Conservation (phyloP, 805 yeast species). For the Naumovozyma dairenensis region DNA sequence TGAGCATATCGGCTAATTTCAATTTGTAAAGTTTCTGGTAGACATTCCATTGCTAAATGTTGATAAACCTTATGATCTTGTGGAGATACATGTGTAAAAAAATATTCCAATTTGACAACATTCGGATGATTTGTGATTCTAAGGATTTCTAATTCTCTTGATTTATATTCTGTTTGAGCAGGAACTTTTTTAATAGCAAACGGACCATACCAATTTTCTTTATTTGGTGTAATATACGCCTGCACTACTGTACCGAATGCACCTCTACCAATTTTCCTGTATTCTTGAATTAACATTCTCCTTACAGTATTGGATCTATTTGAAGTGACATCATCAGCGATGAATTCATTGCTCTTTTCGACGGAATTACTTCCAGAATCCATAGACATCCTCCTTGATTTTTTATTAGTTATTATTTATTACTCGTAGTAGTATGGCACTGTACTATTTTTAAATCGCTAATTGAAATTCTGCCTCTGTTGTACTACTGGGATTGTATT, state of each 20-base stretch:
- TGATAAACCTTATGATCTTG: slow-evolving; percentile 61
- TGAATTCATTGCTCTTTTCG: slow-evolving; percentile 31
- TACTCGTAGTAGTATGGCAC: too few species aligned
- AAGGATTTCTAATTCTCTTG: slow-evolving; percentile 69
- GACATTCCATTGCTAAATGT: slow-evolving; percentile 78
- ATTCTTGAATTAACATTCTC: slow-evolving; percentile 62
- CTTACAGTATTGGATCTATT: slow-evolving; percentile 42
- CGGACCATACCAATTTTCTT: slow-evolving; percentile 58
- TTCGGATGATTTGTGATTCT: slow-evolving; percentile 74
- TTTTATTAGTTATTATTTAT: too few species aligned
- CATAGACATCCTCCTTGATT: too few species aligned
- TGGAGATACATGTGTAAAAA: slow-evolving; percentile 57
- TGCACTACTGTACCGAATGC: slow-evolving; percentile 81
- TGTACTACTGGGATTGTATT: too few species aligned
- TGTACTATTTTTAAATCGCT: too few species aligned
- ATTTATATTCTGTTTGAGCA: slow-evolving; percentile 78
- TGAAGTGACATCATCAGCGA: slow-evolving; percentile 53
- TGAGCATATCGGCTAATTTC: slow-evolving; percentile 64
- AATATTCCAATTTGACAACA: slow-evolving; percentile 58
- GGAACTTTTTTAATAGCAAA: slow-evolving; percentile 79
- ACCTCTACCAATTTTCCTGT: slow-evolving; percentile 73
- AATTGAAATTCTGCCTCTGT: too few species aligned
- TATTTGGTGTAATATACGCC: slow-evolving; percentile 43
- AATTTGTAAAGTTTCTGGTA: slow-evolving; percentile 68
- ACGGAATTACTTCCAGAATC: not conserved